phyloP scores from a whole-genome alignment of 2,329 filamentous ascomycete genomes.

The Diplodia seriata region DNA sequence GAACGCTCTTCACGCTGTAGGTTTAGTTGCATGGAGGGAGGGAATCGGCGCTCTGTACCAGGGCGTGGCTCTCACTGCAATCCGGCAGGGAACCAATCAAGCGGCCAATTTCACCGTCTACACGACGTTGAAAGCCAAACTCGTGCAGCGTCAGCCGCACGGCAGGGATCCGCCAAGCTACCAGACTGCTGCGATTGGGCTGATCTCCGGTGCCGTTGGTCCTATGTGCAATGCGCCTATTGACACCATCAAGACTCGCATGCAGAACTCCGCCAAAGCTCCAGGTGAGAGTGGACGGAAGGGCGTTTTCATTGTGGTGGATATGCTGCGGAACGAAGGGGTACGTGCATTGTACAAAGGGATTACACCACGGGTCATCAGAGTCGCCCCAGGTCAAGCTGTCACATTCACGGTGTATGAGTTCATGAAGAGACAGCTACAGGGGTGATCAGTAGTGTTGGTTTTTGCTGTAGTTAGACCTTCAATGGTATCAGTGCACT shows the following conservation, averaged over 20 bases:
- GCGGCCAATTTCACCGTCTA: conserved; percentile 23
- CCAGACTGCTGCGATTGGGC: conserved; percentile 5
- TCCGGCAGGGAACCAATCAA: conserved; percentile 13
- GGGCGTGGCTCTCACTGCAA: conserved; percentile 5
- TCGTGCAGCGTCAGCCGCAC: not conserved
- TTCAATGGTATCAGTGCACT: no score
- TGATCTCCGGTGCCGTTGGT: conserved; percentile 1
- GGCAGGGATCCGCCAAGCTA: conserved; percentile 6
- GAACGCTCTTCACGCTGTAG: conserved; percentile 3
- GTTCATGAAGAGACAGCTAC: conserved; percentile 10
- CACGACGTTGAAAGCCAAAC: conserved; percentile 4
- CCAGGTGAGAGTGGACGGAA: conserved; percentile 3
- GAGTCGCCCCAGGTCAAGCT: conserved; percentile 14
- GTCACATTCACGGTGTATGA: conserved; percentile 22
- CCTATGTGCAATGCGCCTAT: conserved; percentile 23
- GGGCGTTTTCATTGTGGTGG: not conserved
- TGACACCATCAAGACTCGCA: conserved; percentile 16
- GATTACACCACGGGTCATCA: conserved; percentile 12
- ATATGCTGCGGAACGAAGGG: not conserved
- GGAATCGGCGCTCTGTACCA: conserved; percentile 4
- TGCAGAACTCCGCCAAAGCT: not conserved
- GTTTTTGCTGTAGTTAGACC: no score
- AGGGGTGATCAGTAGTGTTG: no score
- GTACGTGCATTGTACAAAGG: conserved; percentile 14
- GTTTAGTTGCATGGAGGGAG: not conserved